Evolutionary conservation across 768 basidiomycete genomes (phyloP).

Genomic region (Fibroporia radiculosa): DNA sequence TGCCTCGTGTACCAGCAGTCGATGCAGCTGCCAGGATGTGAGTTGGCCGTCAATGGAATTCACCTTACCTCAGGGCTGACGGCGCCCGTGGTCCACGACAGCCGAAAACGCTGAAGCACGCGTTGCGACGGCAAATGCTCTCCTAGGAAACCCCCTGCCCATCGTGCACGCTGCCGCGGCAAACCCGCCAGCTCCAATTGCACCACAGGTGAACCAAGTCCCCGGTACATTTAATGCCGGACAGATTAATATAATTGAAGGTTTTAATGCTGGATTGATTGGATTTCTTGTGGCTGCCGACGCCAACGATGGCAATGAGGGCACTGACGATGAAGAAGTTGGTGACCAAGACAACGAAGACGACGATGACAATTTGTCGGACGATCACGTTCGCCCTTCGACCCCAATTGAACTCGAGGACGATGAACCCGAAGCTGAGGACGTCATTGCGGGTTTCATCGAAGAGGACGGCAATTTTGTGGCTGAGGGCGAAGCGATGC

Average conservation of each 20-base stretch:
- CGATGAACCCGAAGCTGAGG: neutral
- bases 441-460: neutral
- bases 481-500: neutral
- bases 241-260: too few relatives aligned
- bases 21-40: slow-evolving; percentile 1
- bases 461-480: neutral
- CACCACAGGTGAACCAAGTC: too few relatives aligned
- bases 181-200: too few relatives aligned
- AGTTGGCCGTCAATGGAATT: neutral
- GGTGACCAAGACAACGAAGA: neutral
- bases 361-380: neutral
- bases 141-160: too few relatives aligned
- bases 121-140: neutral
- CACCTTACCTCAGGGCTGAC: too few relatives aligned
- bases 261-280: neutral
- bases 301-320: neutral
- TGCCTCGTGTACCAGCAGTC: slow-evolving; percentile 1
- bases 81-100: too few relatives aligned
- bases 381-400: neutral
- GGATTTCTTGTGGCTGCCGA: neutral
- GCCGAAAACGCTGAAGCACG: slow-evolving; percentile 1
- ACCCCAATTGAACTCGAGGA: slow-evolving; percentile 1
- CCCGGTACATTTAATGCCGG: too few relatives aligned
- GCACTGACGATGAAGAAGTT: neutral
- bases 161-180: too few relatives aligned